Conservation (phyloP, 179 eudicot genomes). For the Silene vulgaris region DNA sequence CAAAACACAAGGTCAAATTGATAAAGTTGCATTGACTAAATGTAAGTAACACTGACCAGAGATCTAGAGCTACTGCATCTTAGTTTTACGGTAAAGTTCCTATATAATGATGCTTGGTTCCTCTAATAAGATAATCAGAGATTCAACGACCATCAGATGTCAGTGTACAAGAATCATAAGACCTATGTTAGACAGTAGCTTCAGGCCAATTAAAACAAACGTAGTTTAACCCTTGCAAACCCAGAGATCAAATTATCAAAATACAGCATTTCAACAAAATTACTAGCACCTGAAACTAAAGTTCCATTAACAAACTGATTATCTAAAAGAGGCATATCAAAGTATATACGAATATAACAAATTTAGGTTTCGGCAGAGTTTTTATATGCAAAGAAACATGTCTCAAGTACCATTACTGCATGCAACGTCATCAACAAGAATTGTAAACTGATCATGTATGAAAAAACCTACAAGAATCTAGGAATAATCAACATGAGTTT, state of each 20-base stretch:
- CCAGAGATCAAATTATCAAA: not conserved
- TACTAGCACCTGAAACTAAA: not conserved
- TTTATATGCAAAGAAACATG: not conserved
- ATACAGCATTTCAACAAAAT: not conserved
- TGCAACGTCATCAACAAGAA: not conserved
- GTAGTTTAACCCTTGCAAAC: not conserved
- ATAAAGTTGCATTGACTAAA: not conserved
- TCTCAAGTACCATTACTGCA: not conserved
- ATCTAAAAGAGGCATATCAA: not conserved
- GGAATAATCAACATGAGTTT: not conserved
- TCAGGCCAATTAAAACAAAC: not conserved
- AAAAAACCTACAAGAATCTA: slow-evolving; percentile 1
- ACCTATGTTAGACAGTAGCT: not conserved
- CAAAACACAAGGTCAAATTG: not conserved
- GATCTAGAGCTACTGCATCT: not conserved
- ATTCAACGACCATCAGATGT: not conserved
- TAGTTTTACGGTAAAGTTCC: not conserved
- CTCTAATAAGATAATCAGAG: not conserved
- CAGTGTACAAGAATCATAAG: not conserved
- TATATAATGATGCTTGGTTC: slow-evolving; percentile 1
- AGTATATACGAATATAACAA: not conserved
- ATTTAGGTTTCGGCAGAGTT: not conserved
- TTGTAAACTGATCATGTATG: not conserved
- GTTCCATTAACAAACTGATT: not conserved
- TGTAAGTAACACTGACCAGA: not conserved